These are phyloP conservation scores for Dichomitus squalens DNA, from an alignment of 1,284 basidiomycete genomes.

Conservation along the genomic window DNA sequence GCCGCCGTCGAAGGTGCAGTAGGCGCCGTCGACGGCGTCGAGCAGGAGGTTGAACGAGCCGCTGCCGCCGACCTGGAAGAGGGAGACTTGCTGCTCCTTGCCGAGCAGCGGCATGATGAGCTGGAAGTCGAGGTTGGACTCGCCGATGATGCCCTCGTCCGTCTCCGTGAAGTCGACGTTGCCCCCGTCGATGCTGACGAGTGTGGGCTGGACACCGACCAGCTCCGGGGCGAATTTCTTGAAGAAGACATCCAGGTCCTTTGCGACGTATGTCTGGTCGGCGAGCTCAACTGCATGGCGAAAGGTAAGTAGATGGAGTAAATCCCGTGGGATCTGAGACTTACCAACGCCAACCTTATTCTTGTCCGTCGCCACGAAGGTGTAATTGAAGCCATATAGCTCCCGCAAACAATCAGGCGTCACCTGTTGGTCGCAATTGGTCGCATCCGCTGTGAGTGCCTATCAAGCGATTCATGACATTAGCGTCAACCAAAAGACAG, in stretches of 20 bases:
- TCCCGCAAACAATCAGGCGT: conserved; percentile 21
- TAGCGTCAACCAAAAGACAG: background rate
- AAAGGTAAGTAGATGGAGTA: conserved; percentile 33
- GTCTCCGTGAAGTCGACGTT: conserved; percentile 33
- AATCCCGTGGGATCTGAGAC: conserved; percentile 16
- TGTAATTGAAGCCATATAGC: conserved; percentile 21
- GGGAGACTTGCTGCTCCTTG: conserved; percentile 41
- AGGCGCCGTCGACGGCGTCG: conserved; percentile 51
- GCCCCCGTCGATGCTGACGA: conserved; percentile 46
- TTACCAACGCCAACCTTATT: conserved; percentile 22
- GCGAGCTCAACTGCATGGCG: conserved; percentile 46
- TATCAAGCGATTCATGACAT: background rate
- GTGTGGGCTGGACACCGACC: conserved; percentile 28
- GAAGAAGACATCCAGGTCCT: conserved; percentile 48
- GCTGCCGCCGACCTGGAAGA: conserved; percentile 13
- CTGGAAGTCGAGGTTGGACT: conserved; percentile 55
- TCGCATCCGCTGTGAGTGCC: background rate
- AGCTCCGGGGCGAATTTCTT: conserved; percentile 36
- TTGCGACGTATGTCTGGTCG: conserved; percentile 44
- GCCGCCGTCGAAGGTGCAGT: conserved; percentile 63
- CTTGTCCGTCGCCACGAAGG: conserved; percentile 4
- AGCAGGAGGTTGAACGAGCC: conserved; percentile 49
- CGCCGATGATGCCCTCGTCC: conserved; percentile 44
- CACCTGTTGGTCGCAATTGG: conserved; percentile 15
- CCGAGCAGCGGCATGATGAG: conserved; percentile 49